Evolutionary conservation across 2,329 filamentous ascomycete species (phyloP).

Genomic region (Grosmannia serpens): DNA sequence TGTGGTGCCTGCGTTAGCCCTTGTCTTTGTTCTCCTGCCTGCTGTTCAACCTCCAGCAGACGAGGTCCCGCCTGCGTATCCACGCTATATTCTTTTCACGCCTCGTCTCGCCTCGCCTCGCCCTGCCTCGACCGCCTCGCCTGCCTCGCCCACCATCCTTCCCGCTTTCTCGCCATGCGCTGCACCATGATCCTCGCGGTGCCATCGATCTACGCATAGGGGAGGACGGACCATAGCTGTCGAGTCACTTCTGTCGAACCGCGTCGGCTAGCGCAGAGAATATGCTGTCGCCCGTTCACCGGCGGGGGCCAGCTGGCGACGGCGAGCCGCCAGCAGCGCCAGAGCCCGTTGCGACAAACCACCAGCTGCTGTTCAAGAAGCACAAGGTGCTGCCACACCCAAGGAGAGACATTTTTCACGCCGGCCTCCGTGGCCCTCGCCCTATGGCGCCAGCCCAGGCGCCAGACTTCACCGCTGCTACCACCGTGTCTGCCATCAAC

Average conservation of each 20-base stretch:
- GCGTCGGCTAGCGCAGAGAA: not conserved
- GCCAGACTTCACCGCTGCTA: slow-evolving; percentile 11
- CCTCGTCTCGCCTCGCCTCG: not conserved
- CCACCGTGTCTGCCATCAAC: slow-evolving; percentile 14
- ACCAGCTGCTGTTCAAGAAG: slow-evolving; percentile 20
- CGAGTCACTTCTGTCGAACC: not conserved
- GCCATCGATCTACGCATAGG: slow-evolving; percentile 2
- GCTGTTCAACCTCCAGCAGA: not conserved
- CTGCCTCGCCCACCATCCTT: not conserved
- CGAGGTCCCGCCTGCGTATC: not conserved
- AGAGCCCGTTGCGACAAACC: not conserved
- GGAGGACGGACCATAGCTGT: not conserved
- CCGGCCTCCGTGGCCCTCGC: slow-evolving; percentile 5
- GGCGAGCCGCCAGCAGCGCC: not conserved
- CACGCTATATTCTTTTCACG: not conserved
- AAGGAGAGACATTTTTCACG: slow-evolving; percentile 15
- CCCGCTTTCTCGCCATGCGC: slow-evolving; percentile 3
- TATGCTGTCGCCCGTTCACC: not conserved
- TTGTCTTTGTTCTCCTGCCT: not conserved
- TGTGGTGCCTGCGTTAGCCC: not conserved
- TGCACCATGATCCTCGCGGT: not conserved
- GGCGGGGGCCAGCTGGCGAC: not conserved
- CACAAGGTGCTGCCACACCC: slow-evolving; percentile 28
- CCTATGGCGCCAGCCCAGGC: slow-evolving; percentile 10
- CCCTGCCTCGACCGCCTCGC: not conserved